Evolutionary conservation across 1,284 basidiomycete genomes (phyloP), one percentile per base, ranked within the genome.

Genomic region (Rhodotorula sp.): DNA sequence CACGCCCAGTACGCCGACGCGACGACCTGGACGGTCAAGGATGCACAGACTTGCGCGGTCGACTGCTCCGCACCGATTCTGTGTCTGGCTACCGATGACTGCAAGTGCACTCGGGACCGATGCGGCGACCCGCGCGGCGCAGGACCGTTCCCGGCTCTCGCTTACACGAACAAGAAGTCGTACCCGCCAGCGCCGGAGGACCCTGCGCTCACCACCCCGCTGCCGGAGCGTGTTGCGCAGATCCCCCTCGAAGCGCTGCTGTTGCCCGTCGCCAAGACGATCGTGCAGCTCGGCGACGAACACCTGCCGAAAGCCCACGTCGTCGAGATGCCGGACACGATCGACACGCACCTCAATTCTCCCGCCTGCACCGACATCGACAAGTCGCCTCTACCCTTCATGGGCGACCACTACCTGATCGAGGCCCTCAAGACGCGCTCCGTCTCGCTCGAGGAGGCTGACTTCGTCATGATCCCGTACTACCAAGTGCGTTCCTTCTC

Each of bases 401-500:
- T 76, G 60, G 78, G 72, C 29, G 78, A 79, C 62, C 77, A 78
- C 57, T 72, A 72, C 68, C 60, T 79, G n/a, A 52, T 72, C 62
- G 67, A 73, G 60, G 77, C 77, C 8, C 60, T 79, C 18, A 63
- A 64, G 39, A 69, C 75, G 39, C 61, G 67, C 8, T 79, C 77
- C 14, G 81, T 82, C 6, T 73, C 80, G 0, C 79, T 82, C 8
- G 79, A 81, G n/a, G 81, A 84, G 57, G 83, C 84, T 7, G 82
- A 83, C 21, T 78, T 84, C 64, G 78, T 83, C 60, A 77, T 84
- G 29, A 71, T 84, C 8, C 83, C 83, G 2, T 82, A 82, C 49
- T 84, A 82, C 75, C 83, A 84, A 52, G 73, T 63, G 49, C 20
- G 67, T 39, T 26, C 54, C 29, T 16, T 3, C 26, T 49, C 39